phyloP scores from a whole-genome alignment of 108 stramenopile species.

The Schizochytrium sp. region DNA sequence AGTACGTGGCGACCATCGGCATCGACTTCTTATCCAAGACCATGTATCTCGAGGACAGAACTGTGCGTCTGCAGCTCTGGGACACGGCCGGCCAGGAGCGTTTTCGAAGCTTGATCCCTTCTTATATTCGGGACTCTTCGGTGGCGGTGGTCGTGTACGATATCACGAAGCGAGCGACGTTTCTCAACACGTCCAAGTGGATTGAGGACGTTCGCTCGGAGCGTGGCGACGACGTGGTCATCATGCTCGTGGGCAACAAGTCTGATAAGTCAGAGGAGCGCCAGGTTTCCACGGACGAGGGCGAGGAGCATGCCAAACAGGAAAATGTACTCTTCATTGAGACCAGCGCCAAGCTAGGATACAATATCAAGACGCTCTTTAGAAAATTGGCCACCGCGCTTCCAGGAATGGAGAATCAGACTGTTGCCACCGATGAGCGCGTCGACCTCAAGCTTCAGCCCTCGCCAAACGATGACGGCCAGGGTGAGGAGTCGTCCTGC shows the following conservation, averaged over 20 bases:
- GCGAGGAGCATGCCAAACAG: constrained; percentile 82
- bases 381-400: constrained; percentile 89
- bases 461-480: not conserved
- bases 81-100: constrained; percentile 91
- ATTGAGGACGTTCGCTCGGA: constrained; percentile 94
- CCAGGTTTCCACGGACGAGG: constrained; percentile 81
- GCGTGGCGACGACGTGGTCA: constrained; percentile 91
- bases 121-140: constrained; percentile 94
- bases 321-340: constrained; percentile 95
- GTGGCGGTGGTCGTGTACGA: constrained; percentile 98
- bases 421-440: not conserved
- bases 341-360: constrained; percentile 93
- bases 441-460: constrained; percentile 19
- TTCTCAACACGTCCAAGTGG: constrained; percentile 95
- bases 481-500: not conserved
- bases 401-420: constrained; percentile 65
- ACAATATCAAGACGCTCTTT: constrained; percentile 94
- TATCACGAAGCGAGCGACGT: constrained; percentile 87
- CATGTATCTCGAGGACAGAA: constrained; percentile 89
- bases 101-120: constrained; percentile 73
- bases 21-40: constrained; percentile 92
- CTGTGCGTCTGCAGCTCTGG: constrained; percentile 97
- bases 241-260: constrained; percentile 98
- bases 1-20: constrained; percentile 19
- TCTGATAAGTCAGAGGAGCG: constrained; percentile 92